phyloP scores from a whole-genome alignment of 202 grass and related monocot genomes.

The Zoysia matrella region DNA sequence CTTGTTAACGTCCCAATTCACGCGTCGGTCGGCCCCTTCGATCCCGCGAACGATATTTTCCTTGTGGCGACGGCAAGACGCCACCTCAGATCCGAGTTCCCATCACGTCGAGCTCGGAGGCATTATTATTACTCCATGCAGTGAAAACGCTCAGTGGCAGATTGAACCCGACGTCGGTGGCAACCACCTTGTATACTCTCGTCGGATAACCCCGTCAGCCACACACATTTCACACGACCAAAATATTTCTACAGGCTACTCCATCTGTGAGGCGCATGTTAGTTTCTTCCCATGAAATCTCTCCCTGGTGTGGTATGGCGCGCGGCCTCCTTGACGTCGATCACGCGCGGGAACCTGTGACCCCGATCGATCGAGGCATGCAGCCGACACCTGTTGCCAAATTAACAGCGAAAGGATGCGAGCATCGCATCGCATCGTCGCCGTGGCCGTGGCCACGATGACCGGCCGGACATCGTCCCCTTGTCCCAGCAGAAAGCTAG shows the following conservation, averaged over 20 bases:
- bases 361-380: no score
- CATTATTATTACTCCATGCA: slow-evolving; percentile 12
- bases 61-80: background rate
- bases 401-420: no score
- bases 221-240: background rate
- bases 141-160: slow-evolving; percentile 18
- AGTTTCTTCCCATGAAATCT: slow-evolving; percentile 41
- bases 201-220: background rate
- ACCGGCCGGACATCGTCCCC: no score
- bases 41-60: slow-evolving; percentile 15
- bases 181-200: slow-evolving; percentile 25
- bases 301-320: slow-evolving; percentile 9
- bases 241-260: no score
- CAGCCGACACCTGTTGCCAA: no score
- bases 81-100: slow-evolving; percentile 34
- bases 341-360: no score
- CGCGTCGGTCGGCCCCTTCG: no score
- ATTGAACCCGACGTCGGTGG: background rate
- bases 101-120: slow-evolving; percentile 24
- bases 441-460: no score
- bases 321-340: background rate
- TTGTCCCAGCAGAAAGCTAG: no score
- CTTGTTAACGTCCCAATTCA: no score
- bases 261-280: background rate
- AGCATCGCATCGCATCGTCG: no score